Base-by-base conservation (phyloP, 208 protist genomes). In the Porcisia hertigi region DNA sequence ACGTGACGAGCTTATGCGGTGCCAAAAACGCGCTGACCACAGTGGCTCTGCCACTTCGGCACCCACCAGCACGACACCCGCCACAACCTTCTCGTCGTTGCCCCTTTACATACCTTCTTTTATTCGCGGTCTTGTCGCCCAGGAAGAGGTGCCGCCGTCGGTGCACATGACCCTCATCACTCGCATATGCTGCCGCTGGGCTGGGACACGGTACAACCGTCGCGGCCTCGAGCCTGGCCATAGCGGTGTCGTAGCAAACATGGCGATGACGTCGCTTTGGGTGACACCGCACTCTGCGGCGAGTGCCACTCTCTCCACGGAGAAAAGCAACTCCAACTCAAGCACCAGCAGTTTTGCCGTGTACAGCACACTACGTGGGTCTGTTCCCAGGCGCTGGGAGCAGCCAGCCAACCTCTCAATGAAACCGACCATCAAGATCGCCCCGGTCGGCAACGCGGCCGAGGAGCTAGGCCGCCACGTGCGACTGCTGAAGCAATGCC, bases 121-220 rank as follows among this genome's bases (percentile, higher is more conserved):
- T 79, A 94, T 94, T 69, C 87, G 90, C 18, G 90, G 90, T 23
- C 55, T 87, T 63, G 84, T 90, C 45, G 83, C 76, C 3, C 62
- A 57, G 57, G 59, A 73, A 43, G 65, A 73, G 14, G 77, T 71
- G n/a, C 64, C 65, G 16, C 59, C 72, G 34, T 55, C 20, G 60
- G 58, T 71, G 76, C 60, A 62, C 45, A 57, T 92, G 71, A 70
- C 82, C 18, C 78, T 97, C 30, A 53, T 95, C 6, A 95, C 85
- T 6, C 88, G 90, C 14, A 76, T 93, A 45, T 89, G 88, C 71
- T 93, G 88, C 41, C 86, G 88, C 45, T 94, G 89, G 86, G 76
- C 89, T 14, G 93, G 93, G 9, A 97, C 93, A 14, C 89, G 93
- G 12, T 97, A 95, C 83, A 94, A 97, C 82, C 88, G 93, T 12